Percentiles rank a stretch among this genome's conserved stretches.
Evolutionary conservation across 225 moss, liverwort and hornwort species (phyloP).

Genomic region (Polytrichum commune): DNA sequence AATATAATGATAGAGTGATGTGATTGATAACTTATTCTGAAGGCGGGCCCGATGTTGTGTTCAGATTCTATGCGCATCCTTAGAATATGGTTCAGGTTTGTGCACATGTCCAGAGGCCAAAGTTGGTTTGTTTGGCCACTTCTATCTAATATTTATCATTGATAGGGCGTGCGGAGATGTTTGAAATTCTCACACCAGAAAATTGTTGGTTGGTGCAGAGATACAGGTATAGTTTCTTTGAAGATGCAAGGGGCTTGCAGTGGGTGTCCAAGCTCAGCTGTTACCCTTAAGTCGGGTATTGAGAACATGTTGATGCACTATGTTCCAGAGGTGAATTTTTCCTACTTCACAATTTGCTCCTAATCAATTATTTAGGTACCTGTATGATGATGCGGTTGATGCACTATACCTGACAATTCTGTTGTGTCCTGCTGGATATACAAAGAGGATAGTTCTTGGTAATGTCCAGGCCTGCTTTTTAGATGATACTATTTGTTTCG

Average conservation of each 20-base stretch:
- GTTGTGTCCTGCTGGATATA: not conserved
- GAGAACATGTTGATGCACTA: slow-evolving; percentile 99
- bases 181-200: too few relatives aligned
- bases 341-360: not conserved
- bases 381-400: not conserved
- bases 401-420: not conserved
- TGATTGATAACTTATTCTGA: too few relatives aligned
- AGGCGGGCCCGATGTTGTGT: too few relatives aligned
- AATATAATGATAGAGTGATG: too few relatives aligned
- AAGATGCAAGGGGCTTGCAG: slow-evolving; percentile 99
- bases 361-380: not conserved
- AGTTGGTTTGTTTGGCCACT: too few relatives aligned
- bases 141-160: too few relatives aligned
- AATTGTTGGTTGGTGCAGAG: slow-evolving; percentile 20
- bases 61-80: too few relatives aligned
- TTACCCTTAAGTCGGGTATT: slow-evolving; percentile 92
- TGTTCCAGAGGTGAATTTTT: slow-evolving; percentile 64
- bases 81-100: too few relatives aligned
- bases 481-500: not conserved
- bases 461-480: not conserved
- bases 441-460: not conserved
- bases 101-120: too few relatives aligned
- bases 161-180: too few relatives aligned
- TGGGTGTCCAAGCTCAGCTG: slow-evolving; percentile 95
- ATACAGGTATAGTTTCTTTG: slow-evolving; percentile 78